Evolutionary conservation across 148 eudicot genomes (phyloP).

Genomic region (Rhododendron ovatum): DNA sequence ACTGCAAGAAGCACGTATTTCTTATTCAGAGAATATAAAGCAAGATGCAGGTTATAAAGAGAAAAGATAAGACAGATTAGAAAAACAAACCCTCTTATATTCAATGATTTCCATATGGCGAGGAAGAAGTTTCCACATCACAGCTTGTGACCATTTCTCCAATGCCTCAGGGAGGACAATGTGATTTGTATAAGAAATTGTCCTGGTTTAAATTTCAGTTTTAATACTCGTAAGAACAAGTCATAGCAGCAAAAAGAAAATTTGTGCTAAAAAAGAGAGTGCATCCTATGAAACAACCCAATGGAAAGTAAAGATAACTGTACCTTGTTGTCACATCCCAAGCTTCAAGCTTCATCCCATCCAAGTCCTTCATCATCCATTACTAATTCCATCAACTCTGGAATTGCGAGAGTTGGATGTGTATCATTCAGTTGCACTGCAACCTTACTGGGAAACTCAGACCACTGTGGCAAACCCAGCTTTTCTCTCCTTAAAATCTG

Average conservation of each 20-base stretch:
- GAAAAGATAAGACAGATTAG: neutral
- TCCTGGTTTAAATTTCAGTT: conserved; percentile 46
- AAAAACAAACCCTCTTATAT: conserved; percentile 66
- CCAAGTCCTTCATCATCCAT: conserved; percentile 96
- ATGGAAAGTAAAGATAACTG: neutral
- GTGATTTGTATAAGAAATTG: conserved; percentile 95
- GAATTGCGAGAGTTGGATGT: conserved; percentile 95
- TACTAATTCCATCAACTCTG: conserved; percentile 82
- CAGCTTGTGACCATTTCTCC: conserved; percentile 92
- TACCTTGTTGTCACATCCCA: conserved; percentile 88
- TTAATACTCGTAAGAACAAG: conserved; percentile 2
- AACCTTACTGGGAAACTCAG: conserved; percentile 86
- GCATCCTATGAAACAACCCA: neutral
- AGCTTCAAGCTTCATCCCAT: conserved; percentile 99
- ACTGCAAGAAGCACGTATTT: conserved; percentile 39
- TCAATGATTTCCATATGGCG: conserved; percentile 95
- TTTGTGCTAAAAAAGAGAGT: neutral
- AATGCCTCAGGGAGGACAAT: conserved; percentile 98
- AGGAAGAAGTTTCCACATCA: conserved; percentile 98
- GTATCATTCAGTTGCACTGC: conserved; percentile 98
- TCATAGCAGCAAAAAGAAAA: conserved; percentile 10
- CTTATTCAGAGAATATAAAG: neutral
- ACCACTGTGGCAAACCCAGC: conserved; percentile 53
- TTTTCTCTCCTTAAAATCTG: conserved; percentile 81
- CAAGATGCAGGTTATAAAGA: neutral